Conservation (phyloP, 1,284 basidiomycete species). For the Irpex rosettiformis region DNA sequence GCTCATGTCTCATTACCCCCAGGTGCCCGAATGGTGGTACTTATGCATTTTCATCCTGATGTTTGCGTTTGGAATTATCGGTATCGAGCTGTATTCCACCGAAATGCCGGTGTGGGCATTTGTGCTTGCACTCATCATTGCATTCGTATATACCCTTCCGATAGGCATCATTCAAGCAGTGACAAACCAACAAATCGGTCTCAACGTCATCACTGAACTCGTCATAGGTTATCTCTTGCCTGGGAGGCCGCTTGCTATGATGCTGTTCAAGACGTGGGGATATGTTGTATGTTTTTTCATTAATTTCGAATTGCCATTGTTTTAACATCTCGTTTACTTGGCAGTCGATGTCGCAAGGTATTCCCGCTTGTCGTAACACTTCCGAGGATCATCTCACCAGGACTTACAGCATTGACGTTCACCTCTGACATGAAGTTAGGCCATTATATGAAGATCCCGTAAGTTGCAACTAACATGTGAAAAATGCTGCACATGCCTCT, state of each 20-base stretch:
- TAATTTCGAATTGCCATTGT: neutral
- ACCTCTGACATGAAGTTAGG: slow-evolving; percentile 50
- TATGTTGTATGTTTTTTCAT: slow-evolving; percentile 34
- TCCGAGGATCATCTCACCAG: neutral
- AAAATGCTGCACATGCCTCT: neutral
- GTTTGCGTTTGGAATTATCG: slow-evolving; percentile 61
- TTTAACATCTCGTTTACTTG: neutral
- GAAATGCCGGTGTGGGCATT: slow-evolving; percentile 64
- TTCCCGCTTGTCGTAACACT: neutral
- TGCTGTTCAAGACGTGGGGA: slow-evolving; percentile 56
- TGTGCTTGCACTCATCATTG: slow-evolving; percentile 35
- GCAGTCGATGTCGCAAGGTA: slow-evolving; percentile 39
- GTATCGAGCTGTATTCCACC: slow-evolving; percentile 67
- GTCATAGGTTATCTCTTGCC: slow-evolving; percentile 47
- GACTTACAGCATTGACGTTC: slow-evolving; percentile 35
- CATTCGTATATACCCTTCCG: slow-evolving; percentile 57
- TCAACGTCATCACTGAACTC: slow-evolving; percentile 51
- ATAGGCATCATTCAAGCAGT: slow-evolving; percentile 68
- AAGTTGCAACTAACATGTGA: slow-evolving; percentile 7
- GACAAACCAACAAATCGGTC: slow-evolving; percentile 58
- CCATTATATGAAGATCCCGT: slow-evolving; percentile 51
- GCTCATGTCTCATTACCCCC: slow-evolving; percentile 74
- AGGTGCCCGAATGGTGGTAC: slow-evolving; percentile 77
- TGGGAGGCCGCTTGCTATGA: slow-evolving; percentile 54
- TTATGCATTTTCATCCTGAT: slow-evolving; percentile 46